A percentile compares a stretch with the other conserved stretches of the same genome.
Evolutionary conservation across 2,329 filamentous ascomycete genomes (phyloP).

Genomic region (Cadophora sp.): DNA sequence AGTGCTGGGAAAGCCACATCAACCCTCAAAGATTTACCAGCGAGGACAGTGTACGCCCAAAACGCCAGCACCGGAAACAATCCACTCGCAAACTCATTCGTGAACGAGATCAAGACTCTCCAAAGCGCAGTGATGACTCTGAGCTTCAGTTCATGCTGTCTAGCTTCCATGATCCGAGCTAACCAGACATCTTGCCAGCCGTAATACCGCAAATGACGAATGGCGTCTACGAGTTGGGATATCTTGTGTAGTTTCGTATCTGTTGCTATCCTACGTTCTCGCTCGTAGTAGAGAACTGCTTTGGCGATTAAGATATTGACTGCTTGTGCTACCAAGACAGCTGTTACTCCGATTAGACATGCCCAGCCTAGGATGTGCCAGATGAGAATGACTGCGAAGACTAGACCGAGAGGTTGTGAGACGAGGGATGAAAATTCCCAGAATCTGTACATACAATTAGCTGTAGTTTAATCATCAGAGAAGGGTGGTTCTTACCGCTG

Average conservation of each 20-base stretch:
- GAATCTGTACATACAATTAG: constrained; percentile 56
- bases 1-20: constrained; percentile 88
- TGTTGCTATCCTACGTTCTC: constrained; percentile 73
- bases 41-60: constrained; percentile 78
- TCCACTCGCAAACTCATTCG: constrained; percentile 74
- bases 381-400: constrained; percentile 75
- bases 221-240: constrained; percentile 79
- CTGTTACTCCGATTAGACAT: constrained; percentile 74
- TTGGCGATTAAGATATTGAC: constrained; percentile 73
- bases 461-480: not conserved
- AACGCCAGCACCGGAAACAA: constrained; percentile 84
- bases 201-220: constrained; percentile 50
- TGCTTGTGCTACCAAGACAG: constrained; percentile 72
- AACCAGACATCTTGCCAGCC: constrained; percentile 84
- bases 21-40: constrained; percentile 71
- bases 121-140: constrained; percentile 70
- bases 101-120: constrained; percentile 66
- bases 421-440: constrained; percentile 86
- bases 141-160: constrained; percentile 70
- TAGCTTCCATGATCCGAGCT: constrained; percentile 69
- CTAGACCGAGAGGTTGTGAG: constrained; percentile 77
- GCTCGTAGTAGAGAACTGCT: constrained; percentile 71
- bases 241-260: constrained; percentile 82
- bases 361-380: constrained; percentile 83
- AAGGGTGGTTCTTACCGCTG: constrained; percentile 52